Evolutionary conservation across 768 basidiomycete species (phyloP), one percentile per base, ranked within the genome.

Genomic region (Phlebiopsis gigantea): DNA sequence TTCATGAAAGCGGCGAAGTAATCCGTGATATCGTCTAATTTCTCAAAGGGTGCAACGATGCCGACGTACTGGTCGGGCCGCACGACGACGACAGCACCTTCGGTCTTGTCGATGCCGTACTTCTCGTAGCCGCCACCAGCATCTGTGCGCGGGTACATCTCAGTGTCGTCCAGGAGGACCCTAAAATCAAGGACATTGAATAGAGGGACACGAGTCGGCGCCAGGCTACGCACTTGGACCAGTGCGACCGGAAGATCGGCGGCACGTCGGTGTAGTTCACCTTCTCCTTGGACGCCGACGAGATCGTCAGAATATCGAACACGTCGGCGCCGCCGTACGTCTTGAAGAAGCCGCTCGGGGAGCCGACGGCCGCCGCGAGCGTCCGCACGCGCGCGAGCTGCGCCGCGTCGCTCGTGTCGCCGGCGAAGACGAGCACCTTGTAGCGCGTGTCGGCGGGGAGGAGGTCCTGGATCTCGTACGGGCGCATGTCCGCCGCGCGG

Each of bases 1-100:
- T 58, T 58, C 64, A 77, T 67, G 63, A 86, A 84, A 1, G 65
- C 65, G 1, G 66, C 63, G 31, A 87, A 81, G 62, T 86, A 87
- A 1, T 24, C 17, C 39, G 73, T 68, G 43, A 87, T 30, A 1
- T 64, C 62, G 8, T 68, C 62, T 21, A 63, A 55, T 14, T 73
- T 59, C 10, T 75, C 72, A 45, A 87, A 65, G 1, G 85, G 77
- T 0, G 74, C 75, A 28, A 87, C 70, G 61, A 71, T 75, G 4
- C 81, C 83, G 26, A 88, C 75, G 57, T 86, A 88, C 21, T 85
- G 86, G 62, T 84, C 84, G 8, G 84, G 84, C 30, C 84, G 73
- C 5, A 85, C 76, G 49, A 83, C 70, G 9, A 83, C 75, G 1
- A 83, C 62, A 5, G 77, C 79, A 21, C 84, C 83, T 0, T 61